Evolutionary conservation across 2,329 filamentous ascomycete genomes (phyloP), one percentile per base, ranked within the genome.

Genomic region (Lachnellula arida): DNA sequence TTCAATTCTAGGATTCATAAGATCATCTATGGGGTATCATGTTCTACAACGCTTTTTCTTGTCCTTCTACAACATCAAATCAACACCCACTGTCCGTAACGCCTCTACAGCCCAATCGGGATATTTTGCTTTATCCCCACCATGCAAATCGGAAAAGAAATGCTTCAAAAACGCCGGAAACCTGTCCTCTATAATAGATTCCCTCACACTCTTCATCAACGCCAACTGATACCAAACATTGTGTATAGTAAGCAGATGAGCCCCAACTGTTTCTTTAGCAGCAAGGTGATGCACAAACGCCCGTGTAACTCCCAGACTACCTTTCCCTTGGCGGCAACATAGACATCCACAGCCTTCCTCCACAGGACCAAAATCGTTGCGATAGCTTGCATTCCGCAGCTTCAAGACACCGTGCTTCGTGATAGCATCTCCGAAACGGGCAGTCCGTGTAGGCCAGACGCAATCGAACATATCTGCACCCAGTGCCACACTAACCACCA

Each of bases 381-480:
- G 84, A 68, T 85, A 97, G 46, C 78, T 78, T 25, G 86, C 81
- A 69, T 93, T 86, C 59, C 89, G 86, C 47, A 99, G 76, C 70
- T 96, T 97, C 46, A 97, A 75, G n/a, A 90, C 82, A 11, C 94
- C 95, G 43, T 78, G 67, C 54, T 84, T 81, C 2, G 93, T 97
- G 56, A 99, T 83, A 39, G 93, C 94, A 69, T 97, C 97, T 57
- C 95, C 94, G 69, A 99, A 99, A 35, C 94, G 85, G 69, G 94
- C 94, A 37, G 94, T 99, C 53, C 94, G 81, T 4, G 94, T 97
- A 1, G 94, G 95, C 94, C 94, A 99, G 6, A 99, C 94, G 69
- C 95, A 99, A 74, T 99, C 94, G 70, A 99, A 99, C 94, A 99
- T 99, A 74, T 99, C 94, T 49, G 94, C 94, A 3, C 94, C 94